These are phyloP conservation scores for Isatis lusitanica DNA, from an alignment of 441 rosid genomes.

Conservation along the genomic window DNA sequence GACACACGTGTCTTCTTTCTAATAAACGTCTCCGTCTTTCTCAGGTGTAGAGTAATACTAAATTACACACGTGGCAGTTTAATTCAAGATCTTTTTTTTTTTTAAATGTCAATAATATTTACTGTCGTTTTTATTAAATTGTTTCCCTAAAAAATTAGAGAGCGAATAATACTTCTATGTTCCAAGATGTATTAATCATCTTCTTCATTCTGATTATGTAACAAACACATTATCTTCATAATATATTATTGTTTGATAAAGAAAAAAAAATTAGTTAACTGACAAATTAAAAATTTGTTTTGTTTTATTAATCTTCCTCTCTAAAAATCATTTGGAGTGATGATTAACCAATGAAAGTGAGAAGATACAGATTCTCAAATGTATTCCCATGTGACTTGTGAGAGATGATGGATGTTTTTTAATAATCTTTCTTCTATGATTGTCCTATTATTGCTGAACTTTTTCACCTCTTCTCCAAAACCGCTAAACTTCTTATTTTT, in stretches of 20 bases:
- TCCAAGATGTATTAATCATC: too few species aligned
- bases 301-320: not conserved
- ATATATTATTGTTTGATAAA: too few species aligned
- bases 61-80: not conserved
- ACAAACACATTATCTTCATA: too few species aligned
- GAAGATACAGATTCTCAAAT: constrained; percentile 13
- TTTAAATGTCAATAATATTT: too few species aligned
- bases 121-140: not conserved
- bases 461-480: not conserved
- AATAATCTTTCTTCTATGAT: constrained; percentile 7
- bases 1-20: too few species aligned
- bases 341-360: not conserved
- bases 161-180: too few species aligned
- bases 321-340: not conserved
- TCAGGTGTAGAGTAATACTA: not conserved
- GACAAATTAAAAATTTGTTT: not conserved
- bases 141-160: too few species aligned
- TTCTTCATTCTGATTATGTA: too few species aligned
- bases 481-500: not conserved
- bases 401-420: not conserved
- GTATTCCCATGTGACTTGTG: constrained; percentile 15
- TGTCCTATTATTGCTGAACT: constrained; percentile 24
- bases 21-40: too few species aligned
- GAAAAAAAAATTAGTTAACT: not conserved
- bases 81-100: not conserved